These are phyloP conservation scores for Rutstroemia sydowiana DNA, from an alignment of 2,329 filamentous ascomycete species.

Conservation along the genomic window DNA sequence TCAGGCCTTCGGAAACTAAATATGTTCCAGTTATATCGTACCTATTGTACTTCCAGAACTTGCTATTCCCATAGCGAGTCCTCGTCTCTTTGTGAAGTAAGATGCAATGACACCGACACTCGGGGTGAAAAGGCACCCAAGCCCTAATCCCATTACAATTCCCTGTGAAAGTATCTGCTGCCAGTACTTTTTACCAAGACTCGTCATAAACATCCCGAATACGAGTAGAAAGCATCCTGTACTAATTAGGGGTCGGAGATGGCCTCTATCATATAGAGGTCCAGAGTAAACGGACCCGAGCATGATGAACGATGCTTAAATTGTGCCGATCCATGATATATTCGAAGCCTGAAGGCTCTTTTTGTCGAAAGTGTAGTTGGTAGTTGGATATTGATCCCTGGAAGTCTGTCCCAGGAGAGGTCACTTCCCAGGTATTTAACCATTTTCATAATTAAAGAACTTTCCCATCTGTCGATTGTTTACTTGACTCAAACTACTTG, in stretches of 20 bases:
- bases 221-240: not conserved
- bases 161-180: not conserved
- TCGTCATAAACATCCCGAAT: conserved; percentile 5
- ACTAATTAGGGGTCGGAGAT: not conserved
- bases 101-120: not conserved
- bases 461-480: no score
- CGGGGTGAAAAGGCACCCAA: not conserved
- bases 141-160: not conserved
- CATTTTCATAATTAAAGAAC: no score
- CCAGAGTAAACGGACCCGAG: not conserved
- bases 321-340: not conserved
- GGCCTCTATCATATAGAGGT: not conserved
- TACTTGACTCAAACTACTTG: no score
- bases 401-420: no score
- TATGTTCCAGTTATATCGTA: not conserved
- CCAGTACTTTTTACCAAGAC: not conserved
- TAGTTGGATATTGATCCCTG: no score
- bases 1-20: not conserved
- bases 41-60: not conserved
- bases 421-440: no score
- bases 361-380: no score
- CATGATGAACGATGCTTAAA: not conserved
- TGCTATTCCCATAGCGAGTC: not conserved
- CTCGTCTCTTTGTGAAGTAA: not conserved
- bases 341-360: no score